Conservation (phyloP, 345 rosid genomes). For the Ailanthus altissimus region DNA sequence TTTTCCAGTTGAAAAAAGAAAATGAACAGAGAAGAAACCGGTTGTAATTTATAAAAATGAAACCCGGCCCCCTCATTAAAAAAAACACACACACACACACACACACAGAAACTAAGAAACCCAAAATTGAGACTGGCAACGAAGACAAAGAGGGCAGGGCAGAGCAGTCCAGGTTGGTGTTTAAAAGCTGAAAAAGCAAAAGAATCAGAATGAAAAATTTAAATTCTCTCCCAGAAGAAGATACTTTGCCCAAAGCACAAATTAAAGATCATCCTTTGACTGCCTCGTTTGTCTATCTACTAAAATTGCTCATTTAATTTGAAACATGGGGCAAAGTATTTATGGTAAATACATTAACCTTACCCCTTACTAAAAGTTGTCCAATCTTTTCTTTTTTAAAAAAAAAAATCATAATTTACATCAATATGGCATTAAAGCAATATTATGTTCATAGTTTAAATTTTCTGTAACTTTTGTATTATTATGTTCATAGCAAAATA, state of each 20-base stretch:
- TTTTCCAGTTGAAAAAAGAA: too few relatives aligned
- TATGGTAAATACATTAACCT: not conserved
- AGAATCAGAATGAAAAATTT: not conserved
- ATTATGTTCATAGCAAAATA: too few relatives aligned
- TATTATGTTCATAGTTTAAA: too few relatives aligned
- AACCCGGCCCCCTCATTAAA: too few relatives aligned
- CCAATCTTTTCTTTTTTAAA: too few relatives aligned
- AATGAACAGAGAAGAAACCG: too few relatives aligned
- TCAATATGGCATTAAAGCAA: too few relatives aligned
- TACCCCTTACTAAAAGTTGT: not conserved
- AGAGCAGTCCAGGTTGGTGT: constrained; percentile 1
- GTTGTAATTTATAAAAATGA: too few relatives aligned
- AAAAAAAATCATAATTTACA: too few relatives aligned
- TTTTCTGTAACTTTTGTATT: too few relatives aligned
- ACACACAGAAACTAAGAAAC: too few relatives aligned
- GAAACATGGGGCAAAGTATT: not conserved
- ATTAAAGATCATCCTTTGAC: constrained; percentile 45
- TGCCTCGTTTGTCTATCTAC: constrained; percentile 22
- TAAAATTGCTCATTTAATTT: constrained; percentile 13
- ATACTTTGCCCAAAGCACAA: constrained; percentile 44
- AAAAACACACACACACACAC: too few relatives aligned
- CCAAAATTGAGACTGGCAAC: constrained; percentile 4
- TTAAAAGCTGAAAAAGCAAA: constrained; percentile 43
- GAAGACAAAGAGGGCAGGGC: not conserved
- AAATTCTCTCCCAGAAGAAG: constrained; percentile 24